phyloP scores from a whole-genome alignment of 257 asterid species.

The Knoxia roxburghii region DNA sequence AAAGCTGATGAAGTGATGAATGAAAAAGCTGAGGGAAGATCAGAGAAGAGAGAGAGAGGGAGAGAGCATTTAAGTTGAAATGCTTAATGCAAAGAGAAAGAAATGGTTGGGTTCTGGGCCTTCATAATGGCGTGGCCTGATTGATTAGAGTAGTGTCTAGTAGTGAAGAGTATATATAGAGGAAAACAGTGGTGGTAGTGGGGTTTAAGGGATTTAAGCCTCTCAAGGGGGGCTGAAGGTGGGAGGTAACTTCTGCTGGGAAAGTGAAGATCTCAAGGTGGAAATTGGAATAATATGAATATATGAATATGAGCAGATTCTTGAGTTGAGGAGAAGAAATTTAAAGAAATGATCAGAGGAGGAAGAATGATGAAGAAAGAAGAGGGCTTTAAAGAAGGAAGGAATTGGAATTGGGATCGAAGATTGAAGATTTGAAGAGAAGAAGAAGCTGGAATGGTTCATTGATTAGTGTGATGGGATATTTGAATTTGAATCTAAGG shows the following conservation, averaged over 20 bases:
- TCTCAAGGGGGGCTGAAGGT: conserved; percentile 30
- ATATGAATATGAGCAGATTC: no score
- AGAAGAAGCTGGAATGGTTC: conserved; percentile 71
- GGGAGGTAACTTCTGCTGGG: conserved; percentile 44
- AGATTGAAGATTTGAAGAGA: not conserved
- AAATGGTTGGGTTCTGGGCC: conserved; percentile 3
- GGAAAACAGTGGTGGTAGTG: not conserved
- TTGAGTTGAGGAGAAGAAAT: not conserved
- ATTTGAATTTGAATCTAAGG: conserved; percentile 58
- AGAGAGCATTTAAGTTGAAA: conserved; percentile 15
- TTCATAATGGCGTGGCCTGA: conserved; percentile 5
- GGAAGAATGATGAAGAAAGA: not conserved
- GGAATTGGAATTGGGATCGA: not conserved
- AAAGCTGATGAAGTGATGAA: not conserved
- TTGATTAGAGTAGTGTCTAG: conserved; percentile 4
- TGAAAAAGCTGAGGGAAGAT: conserved; percentile 10
- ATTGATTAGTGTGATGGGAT: conserved; percentile 22
- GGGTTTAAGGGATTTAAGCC: not conserved
- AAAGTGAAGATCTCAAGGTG: conserved; percentile 71
- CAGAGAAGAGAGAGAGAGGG: not conserved
- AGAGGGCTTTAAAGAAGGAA: no score
- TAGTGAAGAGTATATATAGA: not conserved
- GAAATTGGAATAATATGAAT: no score
- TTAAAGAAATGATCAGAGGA: not conserved
- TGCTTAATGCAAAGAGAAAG: conserved; percentile 7